These are phyloP conservation scores for Goffeauzyma gilvescens DNA, from an alignment of 768 basidiomycete species.

Conservation along the genomic window DNA sequence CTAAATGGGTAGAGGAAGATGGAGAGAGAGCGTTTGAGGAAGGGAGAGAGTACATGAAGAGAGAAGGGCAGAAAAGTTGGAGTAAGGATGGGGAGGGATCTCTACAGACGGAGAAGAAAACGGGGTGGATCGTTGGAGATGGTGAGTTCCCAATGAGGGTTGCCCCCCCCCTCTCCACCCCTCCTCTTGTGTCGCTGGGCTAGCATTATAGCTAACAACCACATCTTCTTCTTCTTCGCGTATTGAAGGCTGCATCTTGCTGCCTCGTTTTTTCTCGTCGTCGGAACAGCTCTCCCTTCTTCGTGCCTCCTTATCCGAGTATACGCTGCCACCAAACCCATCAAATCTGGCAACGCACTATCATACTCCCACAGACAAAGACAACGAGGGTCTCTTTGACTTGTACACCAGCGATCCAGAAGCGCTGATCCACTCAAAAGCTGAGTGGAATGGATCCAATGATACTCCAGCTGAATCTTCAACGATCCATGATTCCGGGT, in stretches of 20 bases:
- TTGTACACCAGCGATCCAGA: conserved; percentile 25
- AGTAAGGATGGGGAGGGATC: conserved; percentile 5
- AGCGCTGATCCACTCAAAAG: conserved; percentile 14
- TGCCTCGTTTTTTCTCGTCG: conserved; percentile 53
- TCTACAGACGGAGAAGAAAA: conserved; percentile 10
- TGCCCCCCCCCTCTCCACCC: too few species aligned
- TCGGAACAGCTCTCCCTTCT: conserved; percentile 50
- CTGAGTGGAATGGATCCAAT: background rate
- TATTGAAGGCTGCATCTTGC: too few species aligned
- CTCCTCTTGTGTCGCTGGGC: too few species aligned
- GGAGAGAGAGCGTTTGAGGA: background rate
- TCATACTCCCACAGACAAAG: conserved; percentile 44
- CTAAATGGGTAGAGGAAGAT: too few species aligned
- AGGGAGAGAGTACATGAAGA: conserved; percentile 11
- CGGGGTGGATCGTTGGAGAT: conserved; percentile 19
- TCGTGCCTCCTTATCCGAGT: conserved; percentile 52
- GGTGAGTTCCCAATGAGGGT: too few species aligned
- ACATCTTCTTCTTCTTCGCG: too few species aligned
- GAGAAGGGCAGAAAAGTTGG: conserved; percentile 16
- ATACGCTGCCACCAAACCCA: conserved; percentile 61
- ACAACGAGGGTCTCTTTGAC: conserved; percentile 54
- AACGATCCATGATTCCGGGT: too few species aligned
- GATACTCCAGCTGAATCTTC: background rate
- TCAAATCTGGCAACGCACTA: conserved; percentile 85
- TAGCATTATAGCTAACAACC: too few species aligned